A percentile compares a stretch with the other conserved stretches of the same genome.
Conservation (phyloP, 2,329 filamentous ascomycete genomes). For the Talaromyces rugulosus region DNA sequence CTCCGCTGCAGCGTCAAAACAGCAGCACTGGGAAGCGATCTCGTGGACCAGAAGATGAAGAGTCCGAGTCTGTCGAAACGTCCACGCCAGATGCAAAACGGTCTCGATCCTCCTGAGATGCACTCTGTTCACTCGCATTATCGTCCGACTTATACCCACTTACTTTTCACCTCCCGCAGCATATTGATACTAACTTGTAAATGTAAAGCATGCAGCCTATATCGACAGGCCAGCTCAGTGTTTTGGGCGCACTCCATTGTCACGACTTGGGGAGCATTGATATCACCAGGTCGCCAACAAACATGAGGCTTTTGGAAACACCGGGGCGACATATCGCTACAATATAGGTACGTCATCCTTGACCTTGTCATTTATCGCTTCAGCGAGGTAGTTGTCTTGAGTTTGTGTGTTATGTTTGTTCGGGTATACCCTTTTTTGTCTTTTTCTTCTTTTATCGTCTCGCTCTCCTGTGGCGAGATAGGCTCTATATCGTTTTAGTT, state of each 20-base stretch:
- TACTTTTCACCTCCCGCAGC: not conserved
- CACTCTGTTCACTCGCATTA: conserved; percentile 2
- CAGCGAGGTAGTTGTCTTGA: not conserved
- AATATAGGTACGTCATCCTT: conserved; percentile 5
- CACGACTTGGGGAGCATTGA: not conserved
- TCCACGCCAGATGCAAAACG: conserved; percentile 47
- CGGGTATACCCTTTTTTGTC: not conserved
- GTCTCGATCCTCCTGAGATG: conserved; percentile 43
- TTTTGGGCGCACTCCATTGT: not conserved
- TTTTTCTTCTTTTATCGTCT: not conserved
- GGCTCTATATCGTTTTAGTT: not conserved
- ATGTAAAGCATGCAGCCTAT: not conserved
- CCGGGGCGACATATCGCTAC: not conserved
- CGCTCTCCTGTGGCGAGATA: not conserved
- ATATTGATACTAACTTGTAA: not conserved
- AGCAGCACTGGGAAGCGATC: conserved; percentile 28
- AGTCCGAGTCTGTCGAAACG: conserved; percentile 24
- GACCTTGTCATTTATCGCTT: not conserved
- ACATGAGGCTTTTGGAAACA: not conserved
- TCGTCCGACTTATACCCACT: not conserved
- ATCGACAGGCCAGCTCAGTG: not conserved
- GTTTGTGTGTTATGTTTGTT: not conserved
- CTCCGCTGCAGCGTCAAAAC: conserved; percentile 15
- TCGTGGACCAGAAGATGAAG: conserved; percentile 32
- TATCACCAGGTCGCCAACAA: not conserved